A percentile compares a stretch with the other conserved stretches of the same genome.
phyloP scores from a whole-genome alignment of 305 asterid genomes.

The Petunia hybrid region DNA sequence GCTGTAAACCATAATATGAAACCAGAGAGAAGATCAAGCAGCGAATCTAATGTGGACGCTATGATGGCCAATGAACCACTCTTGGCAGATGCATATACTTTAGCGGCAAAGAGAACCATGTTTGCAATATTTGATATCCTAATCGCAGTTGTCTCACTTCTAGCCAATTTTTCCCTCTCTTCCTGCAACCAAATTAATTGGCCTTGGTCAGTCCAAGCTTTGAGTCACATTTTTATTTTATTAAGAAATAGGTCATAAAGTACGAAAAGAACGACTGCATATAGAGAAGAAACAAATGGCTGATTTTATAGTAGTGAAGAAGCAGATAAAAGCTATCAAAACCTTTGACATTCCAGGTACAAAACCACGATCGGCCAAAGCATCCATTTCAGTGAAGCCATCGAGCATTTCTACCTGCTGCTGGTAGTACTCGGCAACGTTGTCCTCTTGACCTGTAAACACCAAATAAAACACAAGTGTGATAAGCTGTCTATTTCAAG shows the following conservation, averaged over 20 bases:
- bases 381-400: constrained; percentile 65
- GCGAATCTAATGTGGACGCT: constrained; percentile 64
- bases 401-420: constrained; percentile 65
- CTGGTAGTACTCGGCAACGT: constrained; percentile 57
- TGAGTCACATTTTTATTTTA: not conserved
- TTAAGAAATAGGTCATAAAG: not conserved
- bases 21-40: constrained; percentile 60
- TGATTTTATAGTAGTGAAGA: not conserved
- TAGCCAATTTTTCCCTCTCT: constrained; percentile 55
- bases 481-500: not conserved
- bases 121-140: constrained; percentile 61
- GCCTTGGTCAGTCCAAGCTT: not conserved
- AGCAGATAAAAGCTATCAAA: constrained; percentile 12
- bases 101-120: constrained; percentile 61
- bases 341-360: constrained; percentile 39
- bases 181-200: constrained; percentile 47
- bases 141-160: constrained; percentile 59
- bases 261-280: not conserved
- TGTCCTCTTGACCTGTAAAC: constrained; percentile 53
- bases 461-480: constrained; percentile 16
- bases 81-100: constrained; percentile 57
- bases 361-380: constrained; percentile 59
- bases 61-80: constrained; percentile 65
- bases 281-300: constrained; percentile 20
- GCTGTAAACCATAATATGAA: constrained; percentile 66